A percentile compares a stretch with the other conserved stretches of the same genome.
phyloP scores from a whole-genome alignment of 2,329 filamentous ascomycete species.

The Neofusicoccum parvum region DNA sequence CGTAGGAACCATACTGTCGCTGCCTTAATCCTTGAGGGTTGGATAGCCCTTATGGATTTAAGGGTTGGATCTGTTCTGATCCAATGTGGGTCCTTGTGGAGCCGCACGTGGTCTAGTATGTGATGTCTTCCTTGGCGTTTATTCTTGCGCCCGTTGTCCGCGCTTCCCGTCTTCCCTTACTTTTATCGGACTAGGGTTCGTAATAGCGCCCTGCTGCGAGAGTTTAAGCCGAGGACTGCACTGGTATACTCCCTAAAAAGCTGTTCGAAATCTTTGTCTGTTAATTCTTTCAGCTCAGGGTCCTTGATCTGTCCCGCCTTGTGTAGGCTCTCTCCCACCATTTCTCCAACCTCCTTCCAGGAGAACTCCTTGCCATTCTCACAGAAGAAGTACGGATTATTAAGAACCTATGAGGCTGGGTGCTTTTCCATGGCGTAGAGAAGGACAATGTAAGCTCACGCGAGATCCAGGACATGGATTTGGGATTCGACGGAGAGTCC shows the following conservation, averaged over 20 bases:
- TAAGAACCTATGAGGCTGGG: constrained; percentile 32
- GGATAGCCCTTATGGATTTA: no score
- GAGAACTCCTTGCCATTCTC: constrained; percentile 49
- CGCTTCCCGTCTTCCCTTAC: no score
- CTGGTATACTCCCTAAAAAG: constrained; percentile 35
- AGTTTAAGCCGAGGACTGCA: constrained; percentile 45
- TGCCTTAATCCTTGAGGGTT: no score
- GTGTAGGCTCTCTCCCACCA: constrained; percentile 43
- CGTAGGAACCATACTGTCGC: no score
- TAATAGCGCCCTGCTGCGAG: constrained; percentile 46
- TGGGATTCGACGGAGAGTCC: constrained; percentile 46
- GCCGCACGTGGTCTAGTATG: no score
- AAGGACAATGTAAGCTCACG: constrained; percentile 25
- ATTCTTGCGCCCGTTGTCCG: no score
- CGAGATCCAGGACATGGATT: constrained; percentile 53
- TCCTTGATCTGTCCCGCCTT: constrained; percentile 42
- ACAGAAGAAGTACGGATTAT: constrained; percentile 55
- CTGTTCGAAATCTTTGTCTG: constrained; percentile 43
- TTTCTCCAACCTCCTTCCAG: constrained; percentile 46
- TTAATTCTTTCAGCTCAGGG: constrained; percentile 40
- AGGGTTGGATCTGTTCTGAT: no score
- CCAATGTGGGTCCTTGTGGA: no score
- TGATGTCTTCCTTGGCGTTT: no score
- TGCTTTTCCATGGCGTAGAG: constrained; percentile 45
- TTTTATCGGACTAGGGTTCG: no score